Base-by-base conservation (phyloP, 2,329 filamentous ascomycete species). In the Pyrenophora graminea region DNA sequence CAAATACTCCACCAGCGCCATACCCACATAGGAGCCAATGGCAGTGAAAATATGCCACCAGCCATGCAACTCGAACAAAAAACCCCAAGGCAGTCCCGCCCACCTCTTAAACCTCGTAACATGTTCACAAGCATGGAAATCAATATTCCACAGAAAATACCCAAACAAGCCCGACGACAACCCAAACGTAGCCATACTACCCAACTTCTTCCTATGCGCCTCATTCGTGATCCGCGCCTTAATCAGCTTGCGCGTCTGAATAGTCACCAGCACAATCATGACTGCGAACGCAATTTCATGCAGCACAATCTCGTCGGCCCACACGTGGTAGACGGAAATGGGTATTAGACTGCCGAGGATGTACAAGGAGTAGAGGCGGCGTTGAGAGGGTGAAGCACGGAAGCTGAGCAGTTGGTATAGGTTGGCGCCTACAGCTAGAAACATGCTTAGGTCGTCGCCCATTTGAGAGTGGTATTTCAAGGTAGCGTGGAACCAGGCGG, bases 11-110 rank as follows among this genome's bases (percentile, higher is more conserved):
- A 69, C 67, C 2, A 73, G 48, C 27, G 70, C 69, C 68, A 74
- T 74, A 15, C 71, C 71, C 2, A 67, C 63, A 19, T 76, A 76
- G 4, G 82, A 82, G 1, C 81, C 79, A 17, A 82, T 71, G 0
- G 81, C 84, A 0, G 83, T 86, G 21, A 85, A 69, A 13, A 86
- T 69, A 59, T 86, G 84, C 84, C 84, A 86, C 84, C 83, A 86
- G 1, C 82, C 84, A 60, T 86, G 84, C 12, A 85, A 62, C 68
- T 86, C 84, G 4, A 86, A 64, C 0, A 82, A 30, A 66, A 81
- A 83, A 1, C 78, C 80, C 77, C 75, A 82, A 0, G 83, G 83
- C 37, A 84, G 64, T 0, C 83, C 83, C 2, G 85, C 57, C 0
- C 45, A 56, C 6, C 70, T 68, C 41, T 82, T 78, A 9, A 79